Percentiles rank a stretch among this genome's conserved stretches.
Conservation (phyloP, 192 early-diverging fungal genomes). For the Gamsiella multidivaricata region DNA sequence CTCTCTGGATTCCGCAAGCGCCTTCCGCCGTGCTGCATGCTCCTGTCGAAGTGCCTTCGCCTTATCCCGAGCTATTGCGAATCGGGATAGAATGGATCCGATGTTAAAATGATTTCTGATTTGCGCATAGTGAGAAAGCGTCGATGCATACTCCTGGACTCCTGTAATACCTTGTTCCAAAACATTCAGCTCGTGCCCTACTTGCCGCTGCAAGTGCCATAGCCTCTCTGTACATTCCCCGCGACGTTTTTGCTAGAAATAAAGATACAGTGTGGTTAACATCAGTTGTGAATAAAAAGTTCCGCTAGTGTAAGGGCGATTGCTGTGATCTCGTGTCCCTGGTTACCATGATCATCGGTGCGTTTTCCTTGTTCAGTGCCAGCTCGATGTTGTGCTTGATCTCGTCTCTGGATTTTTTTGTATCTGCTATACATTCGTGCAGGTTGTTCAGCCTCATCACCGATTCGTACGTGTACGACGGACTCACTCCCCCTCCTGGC, state of each 20-base stretch:
- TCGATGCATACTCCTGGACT: too few species aligned
- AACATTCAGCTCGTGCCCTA: slow-evolving; percentile 53
- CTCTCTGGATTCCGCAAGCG: slow-evolving; percentile 50
- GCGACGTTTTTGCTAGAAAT: slow-evolving; percentile 49
- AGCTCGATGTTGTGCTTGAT: slow-evolving; percentile 56
- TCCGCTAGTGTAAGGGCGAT: not conserved
- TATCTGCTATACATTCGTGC: slow-evolving; percentile 58
- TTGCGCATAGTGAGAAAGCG: too few species aligned
- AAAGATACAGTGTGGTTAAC: not conserved
- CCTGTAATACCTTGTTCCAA: slow-evolving; percentile 48
- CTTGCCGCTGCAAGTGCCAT: slow-evolving; percentile 51
- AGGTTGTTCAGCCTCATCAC: slow-evolving; percentile 60
- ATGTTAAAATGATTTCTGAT: too few species aligned
- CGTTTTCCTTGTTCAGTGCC: slow-evolving; percentile 51
- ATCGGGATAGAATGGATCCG: too few species aligned
- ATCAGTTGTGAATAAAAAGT: too few species aligned
- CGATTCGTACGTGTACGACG: slow-evolving; percentile 64
- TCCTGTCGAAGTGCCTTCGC: slow-evolving; percentile 36
- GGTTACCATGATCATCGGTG: slow-evolving; percentile 42
- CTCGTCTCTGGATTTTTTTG: slow-evolving; percentile 54
- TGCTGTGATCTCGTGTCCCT: not conserved
- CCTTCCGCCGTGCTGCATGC: slow-evolving; percentile 41
- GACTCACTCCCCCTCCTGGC: slow-evolving; percentile 28
- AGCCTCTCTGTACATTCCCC: slow-evolving; percentile 44
- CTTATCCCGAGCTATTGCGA: slow-evolving; percentile 54